These are phyloP conservation scores for Yarrowia yakushimensis DNA, from an alignment of 805 yeast species.

Conservation along the genomic window DNA sequence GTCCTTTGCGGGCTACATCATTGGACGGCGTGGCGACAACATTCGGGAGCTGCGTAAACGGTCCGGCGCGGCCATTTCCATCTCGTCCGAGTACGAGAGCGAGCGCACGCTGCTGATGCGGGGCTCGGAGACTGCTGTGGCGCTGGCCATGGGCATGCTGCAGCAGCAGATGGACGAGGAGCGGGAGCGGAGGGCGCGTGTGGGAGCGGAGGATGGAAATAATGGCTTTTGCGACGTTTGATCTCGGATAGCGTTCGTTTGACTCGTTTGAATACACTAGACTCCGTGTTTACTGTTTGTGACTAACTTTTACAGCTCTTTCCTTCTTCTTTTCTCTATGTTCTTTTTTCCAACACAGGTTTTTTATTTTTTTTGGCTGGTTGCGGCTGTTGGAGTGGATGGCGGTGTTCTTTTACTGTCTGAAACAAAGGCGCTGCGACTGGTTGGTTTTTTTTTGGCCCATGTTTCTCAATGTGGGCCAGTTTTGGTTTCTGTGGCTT, in stretches of 20 bases:
- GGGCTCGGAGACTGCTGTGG: conserved; percentile 51
- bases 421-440: neutral
- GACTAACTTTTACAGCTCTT: conserved; percentile 9
- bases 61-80: conserved; percentile 74
- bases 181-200: neutral
- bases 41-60: conserved; percentile 79
- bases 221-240: neutral
- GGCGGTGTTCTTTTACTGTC: neutral
- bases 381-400: no score
- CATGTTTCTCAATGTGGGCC: neutral
- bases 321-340: neutral
- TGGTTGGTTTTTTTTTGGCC: neutral
- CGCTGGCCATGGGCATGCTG: conserved; percentile 53
- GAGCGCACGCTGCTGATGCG: conserved; percentile 43
- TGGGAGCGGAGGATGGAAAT: neutral
- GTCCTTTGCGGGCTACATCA: conserved; percentile 82
- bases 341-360: conserved; percentile 3
- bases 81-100: conserved; percentile 61
- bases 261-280: no score
- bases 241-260: neutral
- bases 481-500: neutral
- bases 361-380: neutral
- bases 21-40: conserved; percentile 81
- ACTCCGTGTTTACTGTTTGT: neutral
- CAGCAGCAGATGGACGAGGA: conserved; percentile 43